Evolutionary conservation across 2,329 filamentous ascomycete genomes (phyloP), one percentile per base, ranked within the genome.

Genomic region (Aspergillus neoniger): DNA sequence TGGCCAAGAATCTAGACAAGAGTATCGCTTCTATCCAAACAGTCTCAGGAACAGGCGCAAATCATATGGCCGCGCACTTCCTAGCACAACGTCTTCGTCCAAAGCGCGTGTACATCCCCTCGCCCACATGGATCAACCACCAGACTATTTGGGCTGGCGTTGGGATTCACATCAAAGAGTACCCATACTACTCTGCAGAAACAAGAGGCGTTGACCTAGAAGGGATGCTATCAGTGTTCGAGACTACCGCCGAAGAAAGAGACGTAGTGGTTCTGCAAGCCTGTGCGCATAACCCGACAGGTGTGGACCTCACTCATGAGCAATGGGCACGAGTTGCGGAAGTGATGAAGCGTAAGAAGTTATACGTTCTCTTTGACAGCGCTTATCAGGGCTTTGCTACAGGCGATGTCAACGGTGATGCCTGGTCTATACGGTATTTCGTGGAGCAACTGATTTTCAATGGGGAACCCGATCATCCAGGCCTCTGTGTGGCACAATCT

Each of bases 261-360:
- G 92, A 91, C 74, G 86, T 96, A 74, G 87, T 97, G 71, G 84
- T 96, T 38, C 85, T 96, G 25, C 94, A 96, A 77, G 90, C 91
- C 60, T 97, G 93, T 74, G 93, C 93, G 15, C 92, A 96, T 81
- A 97, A 96, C 80, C 93, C 93, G n/a, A 97, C 93, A 0, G 92
- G 93, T 55, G 89, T 96, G 61, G 93, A 96, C 77, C 90, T 91
- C 6, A 93, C 91, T 17, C 81, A 87, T 64, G 88, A 91, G 48
- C 92, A 96, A 79, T 96, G 92, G 93, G 88, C 86, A 75, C 84
- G 92, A 79, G 84, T 96, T 55, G 90, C 91, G 36, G 77, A 82
- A 23, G 75, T 96, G 28, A 85, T 96, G 73, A 83, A 83, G 68
- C 75, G 84, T 69, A 92, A 89, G 81, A 86, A 85, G 63, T 91